A percentile compares a stretch with the other conserved stretches of the same genome.
Conservation (phyloP, 257 asterid genomes). For the Euphrasia confusa region DNA sequence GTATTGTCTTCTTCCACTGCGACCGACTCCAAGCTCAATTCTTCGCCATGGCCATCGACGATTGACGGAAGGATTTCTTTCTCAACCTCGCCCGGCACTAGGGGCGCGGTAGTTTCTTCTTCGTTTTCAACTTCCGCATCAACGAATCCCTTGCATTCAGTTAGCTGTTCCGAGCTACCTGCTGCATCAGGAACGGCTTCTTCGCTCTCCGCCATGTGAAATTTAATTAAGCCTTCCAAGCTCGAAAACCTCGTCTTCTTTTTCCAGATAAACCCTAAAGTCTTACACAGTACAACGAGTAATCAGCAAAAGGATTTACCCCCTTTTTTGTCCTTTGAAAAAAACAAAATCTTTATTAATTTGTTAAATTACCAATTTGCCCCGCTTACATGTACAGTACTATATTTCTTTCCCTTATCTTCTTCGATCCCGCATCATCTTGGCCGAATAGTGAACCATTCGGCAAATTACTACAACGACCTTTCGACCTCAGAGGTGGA, state of each 20-base stretch:
- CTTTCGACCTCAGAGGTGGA: too few species aligned
- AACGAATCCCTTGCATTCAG: constrained; percentile 6
- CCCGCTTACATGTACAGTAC: too few species aligned
- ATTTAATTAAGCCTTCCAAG: constrained; percentile 8
- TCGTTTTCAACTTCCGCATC: constrained; percentile 28
- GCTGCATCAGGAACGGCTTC: constrained; percentile 25
- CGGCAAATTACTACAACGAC: too few species aligned
- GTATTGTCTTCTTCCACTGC: constrained; percentile 26
- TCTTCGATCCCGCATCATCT: too few species aligned
- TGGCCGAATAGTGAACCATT: too few species aligned
- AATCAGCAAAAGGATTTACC: too few species aligned
- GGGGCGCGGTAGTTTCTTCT: constrained; percentile 12
- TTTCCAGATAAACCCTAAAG: constrained; percentile 23
- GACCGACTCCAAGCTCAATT: constrained; percentile 3
- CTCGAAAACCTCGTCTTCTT: constrained; percentile 16
- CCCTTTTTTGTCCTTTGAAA: too few species aligned
- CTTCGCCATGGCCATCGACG: constrained; percentile 9
- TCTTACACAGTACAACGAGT: too few species aligned
- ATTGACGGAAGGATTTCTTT: constrained; percentile 13
- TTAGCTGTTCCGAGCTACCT: constrained; percentile 8
- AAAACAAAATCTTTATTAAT: too few species aligned
- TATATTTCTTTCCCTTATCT: too few species aligned
- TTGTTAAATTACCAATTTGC: too few species aligned
- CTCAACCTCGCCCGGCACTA: neutral
- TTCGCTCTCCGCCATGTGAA: constrained; percentile 27